Conservation (phyloP, 768 basidiomycete genomes). For the Phylloporus rhodoxanthus region DNA sequence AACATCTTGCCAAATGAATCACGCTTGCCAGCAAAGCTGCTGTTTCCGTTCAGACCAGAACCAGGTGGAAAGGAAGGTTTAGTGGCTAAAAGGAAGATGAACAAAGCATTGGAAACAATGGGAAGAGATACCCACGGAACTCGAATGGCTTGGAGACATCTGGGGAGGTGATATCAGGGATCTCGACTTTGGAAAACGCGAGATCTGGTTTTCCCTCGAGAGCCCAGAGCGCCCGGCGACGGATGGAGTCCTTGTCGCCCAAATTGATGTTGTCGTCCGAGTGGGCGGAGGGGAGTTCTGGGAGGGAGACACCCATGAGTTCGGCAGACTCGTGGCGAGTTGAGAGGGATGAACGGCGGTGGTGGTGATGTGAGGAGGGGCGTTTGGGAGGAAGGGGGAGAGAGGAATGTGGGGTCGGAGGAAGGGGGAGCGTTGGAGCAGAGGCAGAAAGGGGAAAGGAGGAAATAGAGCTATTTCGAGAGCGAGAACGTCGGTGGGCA, state of each 20-base stretch:
- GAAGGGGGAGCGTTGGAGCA: conserved; percentile 30
- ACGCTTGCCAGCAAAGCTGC: conserved; percentile 53
- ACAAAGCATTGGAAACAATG: neutral
- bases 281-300: conserved; percentile 54
- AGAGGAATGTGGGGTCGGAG: conserved; percentile 34
- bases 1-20: conserved; percentile 77
- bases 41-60: conserved; percentile 36
- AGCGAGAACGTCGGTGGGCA: conserved; percentile 47
- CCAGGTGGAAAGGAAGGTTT: conserved; percentile 56
- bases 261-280: conserved; percentile 65
- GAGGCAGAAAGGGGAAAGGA: conserved; percentile 37
- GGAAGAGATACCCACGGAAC: conserved; percentile 48
- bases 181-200: conserved; percentile 72
- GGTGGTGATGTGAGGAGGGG: conserved; percentile 71
- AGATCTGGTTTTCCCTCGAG: conserved; percentile 79
- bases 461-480: conserved; percentile 58
- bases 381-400: conserved; percentile 40
- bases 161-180: conserved; percentile 67
- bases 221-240: conserved; percentile 77
- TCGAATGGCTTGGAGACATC: conserved; percentile 57
- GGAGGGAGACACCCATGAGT: conserved; percentile 76
- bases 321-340: conserved; percentile 88
- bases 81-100: conserved; percentile 37
- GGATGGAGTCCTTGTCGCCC: conserved; percentile 71
- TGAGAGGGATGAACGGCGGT: conserved; percentile 81